phyloP scores from a whole-genome alignment of 2,329 filamentous ascomycete species.

The Phyllosticta paracitricarpa region DNA sequence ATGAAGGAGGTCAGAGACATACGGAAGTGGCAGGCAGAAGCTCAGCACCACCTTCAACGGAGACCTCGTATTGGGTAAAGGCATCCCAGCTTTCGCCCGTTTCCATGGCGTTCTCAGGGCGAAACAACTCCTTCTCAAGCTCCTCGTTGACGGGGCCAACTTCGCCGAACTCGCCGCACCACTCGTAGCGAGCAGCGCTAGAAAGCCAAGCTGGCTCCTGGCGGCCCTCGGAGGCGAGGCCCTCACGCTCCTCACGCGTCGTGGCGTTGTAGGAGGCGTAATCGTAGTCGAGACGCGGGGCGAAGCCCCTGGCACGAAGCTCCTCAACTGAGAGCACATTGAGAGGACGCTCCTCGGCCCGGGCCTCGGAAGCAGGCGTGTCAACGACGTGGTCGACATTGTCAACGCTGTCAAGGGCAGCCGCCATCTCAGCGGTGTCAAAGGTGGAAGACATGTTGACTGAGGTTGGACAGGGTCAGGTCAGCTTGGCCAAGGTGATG shows the following conservation, averaged over 20 bases:
- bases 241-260: slow-evolving; percentile 17
- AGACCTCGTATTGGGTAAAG: slow-evolving; percentile 43
- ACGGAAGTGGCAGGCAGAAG: slow-evolving; percentile 42
- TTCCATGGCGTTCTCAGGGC: slow-evolving; percentile 41
- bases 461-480: background rate
- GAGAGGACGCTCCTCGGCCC: background rate
- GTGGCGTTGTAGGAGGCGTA: slow-evolving; percentile 31
- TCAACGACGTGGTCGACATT: slow-evolving; percentile 13
- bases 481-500: background rate
- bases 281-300: slow-evolving; percentile 37
- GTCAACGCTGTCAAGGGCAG: slow-evolving; percentile 15
- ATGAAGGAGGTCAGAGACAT: slow-evolving; percentile 18
- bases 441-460: slow-evolving; percentile 8
- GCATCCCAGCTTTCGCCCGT: slow-evolving; percentile 54
- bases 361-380: slow-evolving; percentile 19
- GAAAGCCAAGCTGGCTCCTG: slow-evolving; percentile 34
- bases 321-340: background rate
- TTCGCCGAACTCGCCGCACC: slow-evolving; percentile 77
- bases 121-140: slow-evolving; percentile 69
- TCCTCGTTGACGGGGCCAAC: slow-evolving; percentile 61
- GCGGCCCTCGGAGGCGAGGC: background rate
- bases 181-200: slow-evolving; percentile 65
- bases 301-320: slow-evolving; percentile 33
- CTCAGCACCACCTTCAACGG: slow-evolving; percentile 38
- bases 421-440: slow-evolving; percentile 14